Conservation (phyloP, 2,329 filamentous ascomycete genomes). For the Sporothrix brunneoviolacea region DNA sequence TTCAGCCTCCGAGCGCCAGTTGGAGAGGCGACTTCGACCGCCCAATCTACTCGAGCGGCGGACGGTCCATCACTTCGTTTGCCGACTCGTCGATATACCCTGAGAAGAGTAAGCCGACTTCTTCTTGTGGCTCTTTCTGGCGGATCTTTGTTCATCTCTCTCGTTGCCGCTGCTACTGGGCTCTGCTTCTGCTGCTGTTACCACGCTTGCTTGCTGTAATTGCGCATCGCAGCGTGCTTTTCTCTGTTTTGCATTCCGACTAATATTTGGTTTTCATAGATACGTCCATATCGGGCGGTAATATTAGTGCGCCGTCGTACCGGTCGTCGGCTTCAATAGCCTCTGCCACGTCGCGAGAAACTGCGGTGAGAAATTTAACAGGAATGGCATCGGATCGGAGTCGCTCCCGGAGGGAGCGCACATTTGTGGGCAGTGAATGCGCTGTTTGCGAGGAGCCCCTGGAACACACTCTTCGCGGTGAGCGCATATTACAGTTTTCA, state of each 20-base stretch:
- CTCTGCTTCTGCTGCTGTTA: not conserved
- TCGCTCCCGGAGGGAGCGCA: constrained; percentile 78
- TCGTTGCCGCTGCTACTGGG: not conserved
- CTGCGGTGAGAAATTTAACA: constrained; percentile 38
- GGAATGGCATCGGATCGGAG: constrained; percentile 70
- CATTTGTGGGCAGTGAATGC: constrained; percentile 91
- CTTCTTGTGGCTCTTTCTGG: not conserved
- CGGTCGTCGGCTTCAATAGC: constrained; percentile 32
- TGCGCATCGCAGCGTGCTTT: too few species aligned
- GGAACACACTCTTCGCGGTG: constrained; percentile 88
- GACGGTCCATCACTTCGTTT: constrained; percentile 20
- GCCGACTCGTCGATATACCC: constrained; percentile 20
- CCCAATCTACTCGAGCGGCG: constrained; percentile 21
- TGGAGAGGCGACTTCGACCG: constrained; percentile 25
- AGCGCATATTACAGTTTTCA: constrained; percentile 90
- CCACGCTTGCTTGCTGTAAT: not conserved
- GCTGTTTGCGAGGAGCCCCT: constrained; percentile 94
- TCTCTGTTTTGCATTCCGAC: constrained; percentile 16
- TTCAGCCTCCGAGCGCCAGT: not conserved
- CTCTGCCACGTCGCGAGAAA: constrained; percentile 32
- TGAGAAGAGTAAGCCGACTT: constrained; percentile 29
- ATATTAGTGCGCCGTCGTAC: constrained; percentile 32
- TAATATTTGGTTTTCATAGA: constrained; percentile 25
- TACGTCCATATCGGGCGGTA: constrained; percentile 32
- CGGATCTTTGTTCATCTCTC: not conserved